Evolutionary conservation across 2,329 filamentous ascomycete species (phyloP).

Genomic region (Clarireedia sp.): DNA sequence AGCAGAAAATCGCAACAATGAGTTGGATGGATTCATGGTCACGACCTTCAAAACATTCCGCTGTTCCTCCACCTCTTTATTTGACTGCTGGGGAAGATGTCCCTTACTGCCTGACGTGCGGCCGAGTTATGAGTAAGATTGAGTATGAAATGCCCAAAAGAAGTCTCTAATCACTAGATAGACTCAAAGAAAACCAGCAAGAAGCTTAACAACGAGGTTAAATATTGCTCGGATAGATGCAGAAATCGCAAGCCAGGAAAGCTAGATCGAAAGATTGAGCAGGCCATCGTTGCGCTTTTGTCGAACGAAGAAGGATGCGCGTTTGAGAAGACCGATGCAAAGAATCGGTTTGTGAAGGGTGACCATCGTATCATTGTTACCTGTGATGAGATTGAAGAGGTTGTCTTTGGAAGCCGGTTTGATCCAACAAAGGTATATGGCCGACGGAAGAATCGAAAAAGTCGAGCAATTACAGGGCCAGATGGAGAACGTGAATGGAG

Average conservation of each 20-base stretch:
- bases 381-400: conserved; percentile 41
- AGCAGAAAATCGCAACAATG: neutral
- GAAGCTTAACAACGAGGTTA: conserved; percentile 24
- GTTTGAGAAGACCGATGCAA: conserved; percentile 23
- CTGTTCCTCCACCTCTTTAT: conserved; percentile 6
- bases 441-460: conserved; percentile 38
- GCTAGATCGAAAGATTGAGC: conserved; percentile 45
- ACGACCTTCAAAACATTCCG: conserved; percentile 4
- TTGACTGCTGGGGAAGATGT: conserved; percentile 4
- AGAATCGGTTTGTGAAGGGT: conserved; percentile 37
- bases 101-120: conserved; percentile 7
- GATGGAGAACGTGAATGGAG: conserved; percentile 34
- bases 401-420: conserved; percentile 39
- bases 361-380: conserved; percentile 42
- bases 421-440: conserved; percentile 40
- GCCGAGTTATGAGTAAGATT: conserved; percentile 7
- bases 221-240: conserved; percentile 52
- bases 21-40: conserved; percentile 10
- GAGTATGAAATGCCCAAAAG: too few relatives aligned
- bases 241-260: conserved; percentile 42
- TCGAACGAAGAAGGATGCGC: conserved; percentile 28
- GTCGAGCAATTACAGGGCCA: conserved; percentile 29
- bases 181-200: conserved; percentile 6
- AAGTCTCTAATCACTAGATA: neutral
- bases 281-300: conserved; percentile 36